Evolutionary conservation across 2,329 filamentous ascomycete genomes (phyloP), one percentile per base, ranked within the genome.

Genomic region (Calonectria leucothoes): DNA sequence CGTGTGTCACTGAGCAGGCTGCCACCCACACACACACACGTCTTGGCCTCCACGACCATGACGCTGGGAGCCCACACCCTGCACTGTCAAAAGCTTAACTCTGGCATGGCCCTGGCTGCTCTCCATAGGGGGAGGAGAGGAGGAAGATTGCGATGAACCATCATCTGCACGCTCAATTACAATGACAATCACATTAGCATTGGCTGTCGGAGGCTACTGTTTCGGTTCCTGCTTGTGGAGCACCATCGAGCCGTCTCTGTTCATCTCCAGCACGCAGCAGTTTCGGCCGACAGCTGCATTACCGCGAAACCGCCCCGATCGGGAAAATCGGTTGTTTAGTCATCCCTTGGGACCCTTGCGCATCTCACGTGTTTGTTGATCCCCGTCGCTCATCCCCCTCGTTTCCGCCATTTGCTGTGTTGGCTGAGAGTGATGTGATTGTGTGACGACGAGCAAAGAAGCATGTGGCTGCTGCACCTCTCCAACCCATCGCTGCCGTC

Each of bases 11-110:
- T 23, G 42, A 20, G 1, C 12, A 45, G 39, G 39, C 39, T 45
- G 39, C 39, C 42, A 45, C 42, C 11, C 8, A 11, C 42, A 23
- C 42, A 45, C 42, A 23, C 42, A 45, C 39, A n/a, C 39, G 14
- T 15, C 39, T 4, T 45, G 39, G 14, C 39, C 20, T n/a, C 2
- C 8, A n/a, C 25, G n/a, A n/a, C 15, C 6, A 55, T 20, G 51
- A 20, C 20, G 51, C 15, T 55, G 8, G 49, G 45, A n/a, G 29
- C 7, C 55, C 23, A 39, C 55, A 37, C 17, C 6, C 55, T 61
- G 55, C 33, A 61, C 23, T 23, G 55, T 61, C 55, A 61, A 61
- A 55, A 55, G 51, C 51, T 55, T 55, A 55, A 55, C 51, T n/a
- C 27, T 55, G 29, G 51, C 15, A 55, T 31, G 10, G 29, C 27